phyloP scores from a whole-genome alignment of 768 basidiomycete genomes.

The Candolleomyces aberdarensis region DNA sequence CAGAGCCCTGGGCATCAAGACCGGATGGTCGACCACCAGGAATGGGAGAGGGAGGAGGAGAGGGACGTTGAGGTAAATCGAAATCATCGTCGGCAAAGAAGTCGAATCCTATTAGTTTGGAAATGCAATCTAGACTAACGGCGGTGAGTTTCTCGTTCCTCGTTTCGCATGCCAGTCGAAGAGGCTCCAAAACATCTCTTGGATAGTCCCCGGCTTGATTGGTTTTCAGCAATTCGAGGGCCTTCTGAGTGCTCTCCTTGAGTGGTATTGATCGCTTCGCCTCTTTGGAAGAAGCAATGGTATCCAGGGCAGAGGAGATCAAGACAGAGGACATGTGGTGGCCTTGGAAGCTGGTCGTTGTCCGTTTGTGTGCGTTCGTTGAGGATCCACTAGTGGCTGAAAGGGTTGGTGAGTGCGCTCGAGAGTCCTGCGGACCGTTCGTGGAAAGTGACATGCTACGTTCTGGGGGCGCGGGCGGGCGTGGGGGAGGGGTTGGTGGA shows the following conservation, averaged over 20 bases:
- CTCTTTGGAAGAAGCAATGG: slow-evolving; percentile 83
- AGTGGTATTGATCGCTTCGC: slow-evolving; percentile 81
- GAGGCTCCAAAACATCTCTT: slow-evolving; percentile 91
- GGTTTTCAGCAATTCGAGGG: slow-evolving; percentile 76
- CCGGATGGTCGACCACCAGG: slow-evolving; percentile 38
- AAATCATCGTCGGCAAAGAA: slow-evolving; percentile 81
- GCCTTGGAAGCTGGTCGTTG: slow-evolving; percentile 64
- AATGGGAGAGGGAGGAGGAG: slow-evolving; percentile 77
- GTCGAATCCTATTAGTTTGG: slow-evolving; percentile 95
- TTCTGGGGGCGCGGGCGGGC: slow-evolving; percentile 2
- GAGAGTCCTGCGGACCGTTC: slow-evolving; percentile 14
- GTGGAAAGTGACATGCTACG: not conserved
- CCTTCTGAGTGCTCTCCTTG: slow-evolving; percentile 77
- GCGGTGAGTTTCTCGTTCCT: slow-evolving; percentile 92
- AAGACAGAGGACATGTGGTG: slow-evolving; percentile 76
- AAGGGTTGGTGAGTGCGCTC: slow-evolving; percentile 21
- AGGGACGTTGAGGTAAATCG: slow-evolving; percentile 43
- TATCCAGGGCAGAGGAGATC: slow-evolving; percentile 82
- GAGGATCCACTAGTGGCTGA: slow-evolving; percentile 19
- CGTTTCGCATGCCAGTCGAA: slow-evolving; percentile 95
- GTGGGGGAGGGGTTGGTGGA: not conserved
- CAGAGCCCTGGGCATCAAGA: slow-evolving; percentile 42
- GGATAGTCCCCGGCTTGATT: slow-evolving; percentile 75
- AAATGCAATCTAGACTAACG: slow-evolving; percentile 94
- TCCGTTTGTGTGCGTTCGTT: slow-evolving; percentile 42